phyloP scores from a whole-genome alignment of 148 eudicot genomes.

The Persicaria maculosa region DNA sequence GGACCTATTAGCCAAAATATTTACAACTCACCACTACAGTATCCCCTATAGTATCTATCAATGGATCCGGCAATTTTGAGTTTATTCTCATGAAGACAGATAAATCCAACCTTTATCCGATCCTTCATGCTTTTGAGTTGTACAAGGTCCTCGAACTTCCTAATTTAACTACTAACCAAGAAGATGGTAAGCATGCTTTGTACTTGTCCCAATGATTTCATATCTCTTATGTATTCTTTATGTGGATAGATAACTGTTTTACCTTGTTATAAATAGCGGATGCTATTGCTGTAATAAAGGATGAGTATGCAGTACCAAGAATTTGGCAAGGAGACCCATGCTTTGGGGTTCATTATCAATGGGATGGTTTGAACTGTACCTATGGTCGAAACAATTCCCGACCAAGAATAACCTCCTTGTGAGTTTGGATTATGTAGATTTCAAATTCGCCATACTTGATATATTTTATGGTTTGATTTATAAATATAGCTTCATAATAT shows the following conservation, averaged over 20 bases:
- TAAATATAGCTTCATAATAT: not conserved
- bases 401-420: slow-evolving; percentile 4
- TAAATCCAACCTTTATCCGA: not conserved
- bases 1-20: not conserved
- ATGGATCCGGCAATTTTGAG: not conserved
- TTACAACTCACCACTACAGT: not conserved
- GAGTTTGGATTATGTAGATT: not conserved
- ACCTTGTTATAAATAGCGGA: not conserved
- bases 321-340: slow-evolving; percentile 3
- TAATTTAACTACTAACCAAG: not conserved
- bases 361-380: not conserved
- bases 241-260: no score
- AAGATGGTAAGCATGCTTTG: not conserved
- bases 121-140: not conserved
- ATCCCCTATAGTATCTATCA: not conserved
- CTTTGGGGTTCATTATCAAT: not conserved
- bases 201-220: no score
- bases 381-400: not conserved
- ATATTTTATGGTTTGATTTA: no score
- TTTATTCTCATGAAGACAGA: not conserved
- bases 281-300: not conserved
- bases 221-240: no score
- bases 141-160: not conserved
- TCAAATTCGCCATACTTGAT: no score
- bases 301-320: not conserved